A percentile compares a stretch with the other conserved stretches of the same genome.
Evolutionary conservation across 2,329 filamentous ascomycete genomes (phyloP).

Genomic region (Exophiala mesophila): DNA sequence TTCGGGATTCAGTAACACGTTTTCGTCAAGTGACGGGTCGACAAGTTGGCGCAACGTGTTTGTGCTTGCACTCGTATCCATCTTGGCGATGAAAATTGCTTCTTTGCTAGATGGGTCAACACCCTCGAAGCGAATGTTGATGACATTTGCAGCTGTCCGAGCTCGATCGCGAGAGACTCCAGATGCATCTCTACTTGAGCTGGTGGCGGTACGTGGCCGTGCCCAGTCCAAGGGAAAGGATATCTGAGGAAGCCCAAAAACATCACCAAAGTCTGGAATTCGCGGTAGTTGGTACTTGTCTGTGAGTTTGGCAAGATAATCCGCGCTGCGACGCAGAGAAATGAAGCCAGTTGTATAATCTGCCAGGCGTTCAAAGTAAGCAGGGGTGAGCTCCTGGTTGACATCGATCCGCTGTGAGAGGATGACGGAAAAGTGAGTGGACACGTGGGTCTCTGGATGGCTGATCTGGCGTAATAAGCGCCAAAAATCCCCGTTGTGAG

Average conservation of each 20-base stretch:
- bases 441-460: not conserved
- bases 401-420: constrained; percentile 17
- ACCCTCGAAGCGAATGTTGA: constrained; percentile 19
- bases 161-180: not conserved
- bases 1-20: constrained; percentile 16
- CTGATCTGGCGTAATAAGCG: constrained; percentile 55
- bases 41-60: constrained; percentile 14
- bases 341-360: constrained; percentile 20
- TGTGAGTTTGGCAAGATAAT: constrained; percentile 12
- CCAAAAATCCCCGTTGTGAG: constrained; percentile 71
- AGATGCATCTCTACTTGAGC: not conserved
- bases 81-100: constrained; percentile 11
- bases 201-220: constrained; percentile 1
- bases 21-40: constrained; percentile 15
- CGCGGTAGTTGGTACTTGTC: constrained; percentile 13
- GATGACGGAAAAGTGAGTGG: constrained; percentile 14
- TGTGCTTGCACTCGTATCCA: constrained; percentile 14
- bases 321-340: constrained; percentile 17
- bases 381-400: constrained; percentile 14
- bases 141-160: not conserved
- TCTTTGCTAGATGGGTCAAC: constrained; percentile 8
- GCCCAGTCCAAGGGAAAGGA: constrained; percentile 17
- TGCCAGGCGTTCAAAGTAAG: constrained; percentile 22
- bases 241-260: constrained; percentile 15
- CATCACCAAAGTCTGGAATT: constrained; percentile 14